Evolutionary conservation across 1,139 yeast genomes (phyloP).

Genomic region (Candida glucosophila): DNA sequence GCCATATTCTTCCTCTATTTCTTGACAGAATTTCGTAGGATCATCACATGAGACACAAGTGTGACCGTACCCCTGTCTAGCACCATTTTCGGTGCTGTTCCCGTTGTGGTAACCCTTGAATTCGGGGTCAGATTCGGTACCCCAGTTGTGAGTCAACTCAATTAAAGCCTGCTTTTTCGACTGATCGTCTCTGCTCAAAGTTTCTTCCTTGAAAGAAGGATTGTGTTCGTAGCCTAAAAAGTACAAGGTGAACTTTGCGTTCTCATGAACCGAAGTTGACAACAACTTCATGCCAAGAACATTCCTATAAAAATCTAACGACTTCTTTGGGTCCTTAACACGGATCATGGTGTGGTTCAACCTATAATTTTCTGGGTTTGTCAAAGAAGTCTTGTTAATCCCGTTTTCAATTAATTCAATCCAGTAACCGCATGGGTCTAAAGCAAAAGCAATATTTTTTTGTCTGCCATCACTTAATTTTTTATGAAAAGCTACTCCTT

Average conservation of each 20-base stretch:
- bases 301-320: constrained; percentile 69
- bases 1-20: constrained; percentile 34
- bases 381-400: constrained; percentile 25
- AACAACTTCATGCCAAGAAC: constrained; percentile 74
- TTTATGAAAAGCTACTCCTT: constrained; percentile 73
- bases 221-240: constrained; percentile 65
- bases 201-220: constrained; percentile 25
- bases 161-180: constrained; percentile 55
- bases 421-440: constrained; percentile 98
- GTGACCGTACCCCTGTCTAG: constrained; percentile 81
- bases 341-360: constrained; percentile 93
- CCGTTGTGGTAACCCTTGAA: constrained; percentile 79
- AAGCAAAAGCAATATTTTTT: constrained; percentile 83
- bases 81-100: constrained; percentile 45
- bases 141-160: constrained; percentile 93
- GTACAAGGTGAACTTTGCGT: constrained; percentile 76
- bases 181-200: constrained; percentile 19
- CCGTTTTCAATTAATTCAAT: constrained; percentile 74
- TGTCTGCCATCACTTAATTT: constrained; percentile 84
- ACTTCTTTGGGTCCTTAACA: constrained; percentile 71
- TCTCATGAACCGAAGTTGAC: constrained; percentile 45
- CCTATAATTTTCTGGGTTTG: constrained; percentile 39
- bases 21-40: constrained; percentile 46
- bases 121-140: constrained; percentile 71
- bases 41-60: constrained; percentile 67